phyloP scores from a whole-genome alignment of 805 yeast genomes.

The Metschnikowia vanudenii region DNA sequence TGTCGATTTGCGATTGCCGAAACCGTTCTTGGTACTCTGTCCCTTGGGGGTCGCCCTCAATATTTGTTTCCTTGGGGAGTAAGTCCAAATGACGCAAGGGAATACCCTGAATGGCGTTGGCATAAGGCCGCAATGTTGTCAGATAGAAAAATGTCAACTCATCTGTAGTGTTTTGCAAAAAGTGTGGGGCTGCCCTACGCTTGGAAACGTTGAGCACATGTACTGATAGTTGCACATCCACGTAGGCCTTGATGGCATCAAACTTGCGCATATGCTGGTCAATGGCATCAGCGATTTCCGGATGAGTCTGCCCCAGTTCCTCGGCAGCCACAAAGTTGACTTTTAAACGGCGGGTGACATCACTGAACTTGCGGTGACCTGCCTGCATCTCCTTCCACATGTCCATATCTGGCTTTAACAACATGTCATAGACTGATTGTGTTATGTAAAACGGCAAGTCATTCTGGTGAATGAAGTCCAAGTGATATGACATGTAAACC shows the following conservation, averaged over 20 bases:
- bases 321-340: conserved; percentile 20
- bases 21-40: conserved; percentile 15
- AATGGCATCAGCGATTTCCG: conserved; percentile 8
- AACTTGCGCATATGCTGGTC: conserved; percentile 6
- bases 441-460: conserved; percentile 63
- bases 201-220: conserved; percentile 18
- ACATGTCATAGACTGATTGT: conserved; percentile 38
- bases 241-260: conserved; percentile 7
- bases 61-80: neutral
- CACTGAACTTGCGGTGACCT: neutral
- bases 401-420: conserved; percentile 28
- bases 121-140: conserved; percentile 17
- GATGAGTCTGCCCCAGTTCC: conserved; percentile 14
- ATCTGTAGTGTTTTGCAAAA: conserved; percentile 10
- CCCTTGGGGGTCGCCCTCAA: conserved; percentile 14
- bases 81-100: conserved; percentile 16
- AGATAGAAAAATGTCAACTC: conserved; percentile 17
- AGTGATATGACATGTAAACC: conserved; percentile 36
- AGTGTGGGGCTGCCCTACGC: conserved; percentile 6
- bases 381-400: conserved; percentile 7
- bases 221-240: conserved; percentile 3
- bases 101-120: conserved; percentile 15
- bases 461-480: conserved; percentile 49
- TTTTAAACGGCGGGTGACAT: conserved; percentile 5
- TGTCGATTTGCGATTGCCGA: conserved; percentile 1